Conservation (phyloP, 1,284 basidiomycete species). For the Boletus sp. region DNA sequence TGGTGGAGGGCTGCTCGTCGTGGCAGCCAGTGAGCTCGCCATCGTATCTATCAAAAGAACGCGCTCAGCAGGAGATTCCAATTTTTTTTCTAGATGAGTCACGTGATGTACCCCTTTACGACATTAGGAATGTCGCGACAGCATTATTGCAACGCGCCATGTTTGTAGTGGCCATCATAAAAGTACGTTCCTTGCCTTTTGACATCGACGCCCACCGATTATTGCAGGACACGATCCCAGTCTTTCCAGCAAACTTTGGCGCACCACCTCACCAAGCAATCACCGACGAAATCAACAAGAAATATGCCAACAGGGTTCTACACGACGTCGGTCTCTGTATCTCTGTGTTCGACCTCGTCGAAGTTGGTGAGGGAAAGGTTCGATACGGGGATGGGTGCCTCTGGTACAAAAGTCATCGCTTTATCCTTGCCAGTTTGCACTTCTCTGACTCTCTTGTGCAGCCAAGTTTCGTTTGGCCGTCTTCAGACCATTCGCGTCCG, state of each 20-base stretch:
- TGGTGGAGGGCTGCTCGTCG: conserved; percentile 16
- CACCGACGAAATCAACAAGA: conserved; percentile 83
- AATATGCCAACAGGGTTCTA: conserved; percentile 93
- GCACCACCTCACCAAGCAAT: conserved; percentile 73
- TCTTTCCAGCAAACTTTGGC: conserved; percentile 78
- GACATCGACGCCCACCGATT: neutral
- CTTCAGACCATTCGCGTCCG: conserved; percentile 90
- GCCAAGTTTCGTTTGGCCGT: conserved; percentile 91
- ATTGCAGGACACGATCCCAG: conserved; percentile 72
- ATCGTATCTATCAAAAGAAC: conserved; percentile 18
- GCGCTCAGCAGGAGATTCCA: neutral
- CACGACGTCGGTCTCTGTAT: conserved; percentile 92
- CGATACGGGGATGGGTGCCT: conserved; percentile 94
- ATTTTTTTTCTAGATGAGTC: conserved; percentile 12
- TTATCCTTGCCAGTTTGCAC: neutral
- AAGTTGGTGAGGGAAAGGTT: conserved; percentile 90
- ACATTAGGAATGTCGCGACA: no score
- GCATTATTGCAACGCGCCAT: no score
- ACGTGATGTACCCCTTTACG: conserved; percentile 21
- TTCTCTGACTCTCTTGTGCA: conserved; percentile 37
- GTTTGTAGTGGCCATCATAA: conserved; percentile 65
- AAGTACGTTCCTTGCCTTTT: conserved; percentile 39
- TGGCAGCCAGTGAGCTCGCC: conserved; percentile 16
- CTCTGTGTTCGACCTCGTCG: conserved; percentile 84
- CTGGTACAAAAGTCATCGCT: conserved; percentile 86